Conservation (phyloP, 1,139 yeast species). For the Trichomonascaceae sp. region DNA sequence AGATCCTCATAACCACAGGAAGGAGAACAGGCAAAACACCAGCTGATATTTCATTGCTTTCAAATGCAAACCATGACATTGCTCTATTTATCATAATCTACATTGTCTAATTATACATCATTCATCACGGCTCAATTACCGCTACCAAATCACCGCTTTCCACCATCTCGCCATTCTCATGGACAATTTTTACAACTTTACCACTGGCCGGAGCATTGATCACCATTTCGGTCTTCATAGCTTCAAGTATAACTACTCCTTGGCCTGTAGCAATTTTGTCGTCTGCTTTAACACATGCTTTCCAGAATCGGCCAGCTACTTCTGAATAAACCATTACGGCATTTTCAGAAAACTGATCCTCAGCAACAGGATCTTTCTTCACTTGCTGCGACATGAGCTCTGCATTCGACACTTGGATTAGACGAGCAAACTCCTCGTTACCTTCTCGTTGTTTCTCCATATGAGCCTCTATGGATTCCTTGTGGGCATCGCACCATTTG, state of each 20-base stretch:
- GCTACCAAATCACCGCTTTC: slow-evolving; percentile 94
- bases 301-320: slow-evolving; percentile 96
- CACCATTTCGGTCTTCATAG: slow-evolving; percentile 97
- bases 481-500: slow-evolving; percentile 69
- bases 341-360: slow-evolving; percentile 51
- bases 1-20: not conserved
- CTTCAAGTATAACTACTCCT: slow-evolving; percentile 84
- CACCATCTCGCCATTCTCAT: slow-evolving; percentile 88
- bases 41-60: not conserved
- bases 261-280: slow-evolving; percentile 68
- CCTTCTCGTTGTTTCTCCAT: slow-evolving; percentile 70
- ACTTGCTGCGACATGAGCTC: slow-evolving; percentile 49
- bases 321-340: slow-evolving; percentile 87
- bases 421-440: slow-evolving; percentile 72
- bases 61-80: not conserved
- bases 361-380: slow-evolving; percentile 34
- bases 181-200: slow-evolving; percentile 69
- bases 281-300: slow-evolving; percentile 77
- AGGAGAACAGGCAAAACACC: not conserved
- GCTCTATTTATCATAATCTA: not conserved
- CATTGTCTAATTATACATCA: not conserved
- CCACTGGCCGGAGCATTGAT: slow-evolving; percentile 71
- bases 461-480: slow-evolving; percentile 66
- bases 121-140: slow-evolving; percentile 42
- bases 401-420: slow-evolving; percentile 77